Percentiles rank a stretch among this genome's conserved stretches.
Evolutionary conservation across 768 basidiomycete species (phyloP).

Genomic region (Asterophora parasitica): DNA sequence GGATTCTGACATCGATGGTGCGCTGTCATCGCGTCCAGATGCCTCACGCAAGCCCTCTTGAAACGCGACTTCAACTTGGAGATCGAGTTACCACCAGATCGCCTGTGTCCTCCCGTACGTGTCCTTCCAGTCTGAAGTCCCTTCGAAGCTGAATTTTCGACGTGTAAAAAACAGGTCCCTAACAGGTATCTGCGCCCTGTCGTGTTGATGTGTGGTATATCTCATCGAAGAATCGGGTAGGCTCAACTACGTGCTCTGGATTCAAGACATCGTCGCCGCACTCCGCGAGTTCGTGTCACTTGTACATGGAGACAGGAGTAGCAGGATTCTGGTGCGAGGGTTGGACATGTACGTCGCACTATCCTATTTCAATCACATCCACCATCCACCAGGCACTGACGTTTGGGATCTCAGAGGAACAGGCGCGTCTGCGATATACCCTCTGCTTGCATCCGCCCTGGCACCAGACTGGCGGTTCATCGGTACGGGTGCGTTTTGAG

Average conservation of each 20-base stretch:
- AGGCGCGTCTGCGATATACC: slow-evolving; percentile 87
- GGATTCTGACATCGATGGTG: not conserved
- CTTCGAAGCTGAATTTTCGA: not conserved
- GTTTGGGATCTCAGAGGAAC: slow-evolving; percentile 52
- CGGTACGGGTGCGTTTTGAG: slow-evolving; percentile 56
- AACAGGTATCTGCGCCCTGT: slow-evolving; percentile 50
- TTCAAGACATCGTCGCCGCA: slow-evolving; percentile 60
- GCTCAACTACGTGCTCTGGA: slow-evolving; percentile 84
- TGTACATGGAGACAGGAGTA: not conserved
- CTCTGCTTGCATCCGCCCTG: slow-evolving; percentile 61
- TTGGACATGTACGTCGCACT: slow-evolving; percentile 63
- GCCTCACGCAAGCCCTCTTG: slow-evolving; percentile 76
- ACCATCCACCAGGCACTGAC: not conserved
- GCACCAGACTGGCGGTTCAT: slow-evolving; percentile 53
- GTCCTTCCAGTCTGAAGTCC: slow-evolving; percentile 3
- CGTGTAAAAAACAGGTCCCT: slow-evolving; percentile 47
- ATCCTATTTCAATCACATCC: not conserved
- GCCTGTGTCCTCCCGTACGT: slow-evolving; percentile 85
- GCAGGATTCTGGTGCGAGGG: slow-evolving; percentile 35
- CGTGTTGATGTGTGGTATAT: not conserved
- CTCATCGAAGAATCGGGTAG: slow-evolving; percentile 30
- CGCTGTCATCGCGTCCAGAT: slow-evolving; percentile 33
- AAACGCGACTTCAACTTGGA: slow-evolving; percentile 66
- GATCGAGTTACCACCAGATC: slow-evolving; percentile 57
- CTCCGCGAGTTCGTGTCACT: slow-evolving; percentile 17